Evolutionary conservation across 2,329 filamentous ascomycete species (phyloP).

Genomic region (Aurifilum marmelostoma): DNA sequence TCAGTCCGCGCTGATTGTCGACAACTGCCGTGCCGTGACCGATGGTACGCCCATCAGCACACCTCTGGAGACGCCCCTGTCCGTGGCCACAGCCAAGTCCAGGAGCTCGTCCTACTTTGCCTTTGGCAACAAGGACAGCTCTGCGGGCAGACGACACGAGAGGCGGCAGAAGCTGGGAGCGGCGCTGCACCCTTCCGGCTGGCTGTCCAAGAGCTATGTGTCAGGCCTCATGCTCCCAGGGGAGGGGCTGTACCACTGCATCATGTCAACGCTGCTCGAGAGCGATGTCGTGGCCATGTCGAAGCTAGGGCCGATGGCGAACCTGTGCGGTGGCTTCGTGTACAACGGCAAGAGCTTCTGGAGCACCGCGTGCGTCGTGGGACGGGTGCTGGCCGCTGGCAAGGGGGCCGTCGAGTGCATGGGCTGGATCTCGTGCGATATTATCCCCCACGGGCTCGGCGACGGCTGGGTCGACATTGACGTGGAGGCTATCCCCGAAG

Average conservation of each 20-base stretch:
- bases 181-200: conserved; percentile 61
- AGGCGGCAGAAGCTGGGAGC: conserved; percentile 60
- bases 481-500: conserved; percentile 55
- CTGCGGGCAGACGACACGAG: conserved; percentile 40
- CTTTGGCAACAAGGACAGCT: conserved; percentile 30
- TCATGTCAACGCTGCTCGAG: conserved; percentile 69
- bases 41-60: conserved; percentile 47
- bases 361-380: conserved; percentile 68
- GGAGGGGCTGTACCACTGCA: conserved; percentile 63
- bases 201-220: conserved; percentile 70
- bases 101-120: conserved; percentile 52
- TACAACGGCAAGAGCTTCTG: conserved; percentile 68
- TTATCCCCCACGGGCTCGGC: conserved; percentile 53
- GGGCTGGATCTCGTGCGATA: conserved; percentile 68
- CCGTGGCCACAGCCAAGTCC: conserved; percentile 40
- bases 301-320: conserved; percentile 63
- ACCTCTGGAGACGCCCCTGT: conserved; percentile 41
- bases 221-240: conserved; percentile 68
- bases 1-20: conserved; percentile 52
- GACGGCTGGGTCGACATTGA: conserved; percentile 65
- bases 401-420: conserved; percentile 66
- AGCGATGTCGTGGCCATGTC: conserved; percentile 63
- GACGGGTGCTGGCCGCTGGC: conserved; percentile 65
- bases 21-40: conserved; percentile 50
- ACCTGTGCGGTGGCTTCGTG: conserved; percentile 66